Base-by-base conservation (phyloP, 1,284 basidiomycete species). In the Pyrrhoderma noxium region DNA sequence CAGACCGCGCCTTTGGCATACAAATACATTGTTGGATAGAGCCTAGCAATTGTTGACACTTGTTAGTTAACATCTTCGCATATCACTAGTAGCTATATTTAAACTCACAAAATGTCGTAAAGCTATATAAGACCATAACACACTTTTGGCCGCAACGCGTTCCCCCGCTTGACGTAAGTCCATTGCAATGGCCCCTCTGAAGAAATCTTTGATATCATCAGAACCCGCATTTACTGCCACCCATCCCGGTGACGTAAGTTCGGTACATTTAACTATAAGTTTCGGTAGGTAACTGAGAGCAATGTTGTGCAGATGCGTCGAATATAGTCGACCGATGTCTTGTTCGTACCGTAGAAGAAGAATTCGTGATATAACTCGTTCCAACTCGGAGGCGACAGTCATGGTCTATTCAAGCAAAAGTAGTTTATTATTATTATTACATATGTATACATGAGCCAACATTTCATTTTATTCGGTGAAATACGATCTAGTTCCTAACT, bases 71-170 rank as follows among this genome's bases (percentile, higher is more conserved):
- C 27, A 11, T 5, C 27, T 31, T 37, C 38, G 18, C 2, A 40
- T n/a, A 9, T 11, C 16, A 34, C 39, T 36, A 49, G 37, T 3
- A 36, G 14, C 41, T 25, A 18, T n/a, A 45, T 55, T 50, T 54
- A 52, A 22, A 70, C 77, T 61, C 65, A 84, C 82, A 60, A 85
- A 85, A 65, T 85, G 79, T 52, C 83, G 67, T 21, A 85, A 66
- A 31, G 81, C 82, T 1, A 82, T 85, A 64, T 85, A 85, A 1
- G 80, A 82, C 82, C 82, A 85, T 49, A 85, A 65, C 8, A 85
- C 79, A 59, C 80, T 83, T 70, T 85, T 85, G 8, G 83, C 84
- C 13, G 83, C 83, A 18, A 84, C 81, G 22, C 82, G 73, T 57
- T 85, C 82, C 11, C 82, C 82, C 0, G 80, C 80, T 62, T 85